Conservation (phyloP, 1,139 yeast species). For the Pichia sp. region DNA sequence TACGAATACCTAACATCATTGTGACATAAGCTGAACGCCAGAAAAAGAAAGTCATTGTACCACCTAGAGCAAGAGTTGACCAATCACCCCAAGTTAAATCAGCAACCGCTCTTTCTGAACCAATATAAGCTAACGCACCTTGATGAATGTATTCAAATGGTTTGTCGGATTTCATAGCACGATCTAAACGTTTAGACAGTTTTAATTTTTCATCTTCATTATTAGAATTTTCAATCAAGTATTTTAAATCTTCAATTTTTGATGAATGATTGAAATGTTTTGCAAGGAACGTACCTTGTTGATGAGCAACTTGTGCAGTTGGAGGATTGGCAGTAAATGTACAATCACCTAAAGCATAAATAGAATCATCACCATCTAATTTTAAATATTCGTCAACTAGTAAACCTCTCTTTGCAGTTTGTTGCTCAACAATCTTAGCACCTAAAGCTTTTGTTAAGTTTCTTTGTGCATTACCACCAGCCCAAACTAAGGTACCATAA, state of each 20-base stretch:
- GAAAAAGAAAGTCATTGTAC: conserved; percentile 52
- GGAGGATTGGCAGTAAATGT: conserved; percentile 57
- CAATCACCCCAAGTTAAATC: conserved; percentile 51
- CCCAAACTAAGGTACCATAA: conserved; percentile 59
- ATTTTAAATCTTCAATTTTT: conserved; percentile 43
- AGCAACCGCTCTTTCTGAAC: conserved; percentile 59
- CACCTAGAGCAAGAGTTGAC: conserved; percentile 50
- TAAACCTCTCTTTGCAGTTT: conserved; percentile 54
- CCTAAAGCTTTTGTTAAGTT: conserved; percentile 41
- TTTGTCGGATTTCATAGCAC: conserved; percentile 31
- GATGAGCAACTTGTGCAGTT: conserved; percentile 62
- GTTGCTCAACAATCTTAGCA: conserved; percentile 49
- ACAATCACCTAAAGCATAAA: conserved; percentile 56
- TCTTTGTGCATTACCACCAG: conserved; percentile 59
- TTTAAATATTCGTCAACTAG: conserved; percentile 46
- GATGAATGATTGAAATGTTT: conserved; percentile 43
- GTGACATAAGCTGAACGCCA: conserved; percentile 61
- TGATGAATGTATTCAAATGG: conserved; percentile 48
- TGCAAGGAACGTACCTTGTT: conserved; percentile 51
- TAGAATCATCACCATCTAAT: conserved; percentile 47
- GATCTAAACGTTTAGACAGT: conserved; percentile 21
- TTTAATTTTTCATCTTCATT: conserved; percentile 18
- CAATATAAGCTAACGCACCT: conserved; percentile 59
- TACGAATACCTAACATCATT: conserved; percentile 54
- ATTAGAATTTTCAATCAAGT: conserved; percentile 14